These are phyloP conservation scores for Aspergillus asperescens DNA, from an alignment of 495 filamentous ascomycete genomes.

Conservation along the genomic window DNA sequence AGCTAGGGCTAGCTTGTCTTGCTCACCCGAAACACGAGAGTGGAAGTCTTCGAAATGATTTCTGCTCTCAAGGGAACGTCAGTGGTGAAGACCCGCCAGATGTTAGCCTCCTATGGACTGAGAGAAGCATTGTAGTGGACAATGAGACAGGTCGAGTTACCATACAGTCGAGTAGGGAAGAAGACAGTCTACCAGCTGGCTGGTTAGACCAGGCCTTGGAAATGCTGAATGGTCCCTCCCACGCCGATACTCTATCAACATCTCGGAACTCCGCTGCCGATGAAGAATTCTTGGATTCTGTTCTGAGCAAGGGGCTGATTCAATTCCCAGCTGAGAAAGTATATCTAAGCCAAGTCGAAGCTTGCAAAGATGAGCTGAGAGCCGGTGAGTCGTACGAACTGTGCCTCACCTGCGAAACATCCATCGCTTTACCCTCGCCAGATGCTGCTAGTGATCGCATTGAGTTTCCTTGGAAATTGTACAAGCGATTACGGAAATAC, in stretches of 20 bases:
- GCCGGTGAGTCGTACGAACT: constrained; percentile 90
- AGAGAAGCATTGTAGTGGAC: constrained; percentile 76
- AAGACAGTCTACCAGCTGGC: constrained; percentile 27
- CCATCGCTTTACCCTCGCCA: constrained; percentile 44
- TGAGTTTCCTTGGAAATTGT: constrained; percentile 60
- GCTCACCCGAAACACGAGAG: constrained; percentile 26
- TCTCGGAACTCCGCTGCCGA: constrained; percentile 12
- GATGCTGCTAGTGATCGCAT: constrained; percentile 17
- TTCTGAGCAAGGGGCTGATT: constrained; percentile 28
- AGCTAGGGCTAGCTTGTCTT: constrained; percentile 62
- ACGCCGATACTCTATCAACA: neutral
- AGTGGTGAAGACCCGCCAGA: constrained; percentile 56
- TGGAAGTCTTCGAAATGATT: neutral
- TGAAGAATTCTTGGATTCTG: constrained; percentile 28
- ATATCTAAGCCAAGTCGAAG: constrained; percentile 60
- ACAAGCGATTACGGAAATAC: constrained; percentile 58
- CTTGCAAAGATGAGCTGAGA: constrained; percentile 65
- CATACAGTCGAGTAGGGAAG: constrained; percentile 54
- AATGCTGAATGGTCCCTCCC: constrained; percentile 13
- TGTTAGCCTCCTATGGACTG: constrained; percentile 69
- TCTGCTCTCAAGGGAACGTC: constrained; percentile 1
- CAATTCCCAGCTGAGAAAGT: constrained; percentile 45
- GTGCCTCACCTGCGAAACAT: constrained; percentile 75
- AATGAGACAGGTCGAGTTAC: constrained; percentile 55
- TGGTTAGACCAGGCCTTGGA: constrained; percentile 39